These are phyloP conservation scores for Ananas comosus DNA, from an alignment of 176 grass and related monocot genomes.

Conservation along the genomic window DNA sequence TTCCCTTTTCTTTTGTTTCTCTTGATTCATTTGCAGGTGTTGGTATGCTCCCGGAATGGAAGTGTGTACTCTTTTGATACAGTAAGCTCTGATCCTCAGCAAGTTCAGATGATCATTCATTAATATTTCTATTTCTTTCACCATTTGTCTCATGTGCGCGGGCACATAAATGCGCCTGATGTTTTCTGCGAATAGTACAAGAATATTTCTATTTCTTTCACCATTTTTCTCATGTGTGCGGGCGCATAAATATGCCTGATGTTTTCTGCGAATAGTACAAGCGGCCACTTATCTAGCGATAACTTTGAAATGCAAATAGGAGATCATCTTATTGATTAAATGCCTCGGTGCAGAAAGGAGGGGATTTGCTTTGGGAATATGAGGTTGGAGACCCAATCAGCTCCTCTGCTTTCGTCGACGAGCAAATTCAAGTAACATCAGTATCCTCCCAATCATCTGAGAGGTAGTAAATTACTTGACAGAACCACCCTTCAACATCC, in stretches of 20 bases:
- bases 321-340: neutral
- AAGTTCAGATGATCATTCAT: neutral
- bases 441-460: slow-evolving; percentile 32
- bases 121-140: neutral
- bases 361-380: slow-evolving; percentile 59
- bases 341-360: slow-evolving; percentile 27
- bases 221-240: neutral
- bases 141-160: neutral
- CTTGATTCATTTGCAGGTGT: slow-evolving; percentile 38
- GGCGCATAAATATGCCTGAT: neutral
- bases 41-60: slow-evolving; percentile 69
- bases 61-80: slow-evolving; percentile 61
- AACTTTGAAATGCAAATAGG: neutral
- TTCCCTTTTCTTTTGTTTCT: neutral
- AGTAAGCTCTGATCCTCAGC: slow-evolving; percentile 42
- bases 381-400: slow-evolving; percentile 67
- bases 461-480: slow-evolving; percentile 32
- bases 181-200: neutral
- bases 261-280: neutral
- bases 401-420: slow-evolving; percentile 65
- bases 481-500: neutral
- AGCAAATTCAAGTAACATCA: slow-evolving; percentile 39
- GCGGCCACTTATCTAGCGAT: neutral
- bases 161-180: neutral
- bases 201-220: neutral